Percentiles rank a stretch among this genome's conserved stretches.
These are phyloP conservation scores for Elongisporangium anandrum DNA, from an alignment of 352 stramenopile species.

Conservation along the genomic window DNA sequence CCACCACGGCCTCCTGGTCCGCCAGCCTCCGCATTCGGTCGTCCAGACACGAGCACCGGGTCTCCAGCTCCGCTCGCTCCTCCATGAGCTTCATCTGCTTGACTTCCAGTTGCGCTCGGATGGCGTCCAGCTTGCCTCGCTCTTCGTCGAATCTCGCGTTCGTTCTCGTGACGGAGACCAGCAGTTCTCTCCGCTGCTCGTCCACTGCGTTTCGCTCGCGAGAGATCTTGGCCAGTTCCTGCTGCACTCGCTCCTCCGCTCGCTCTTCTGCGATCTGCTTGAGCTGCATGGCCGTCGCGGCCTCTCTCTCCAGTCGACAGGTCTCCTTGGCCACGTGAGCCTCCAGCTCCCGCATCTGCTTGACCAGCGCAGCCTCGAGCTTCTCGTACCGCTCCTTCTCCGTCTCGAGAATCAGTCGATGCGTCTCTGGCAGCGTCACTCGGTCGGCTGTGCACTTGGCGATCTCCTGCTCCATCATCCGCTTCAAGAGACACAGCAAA, in stretches of 20 bases:
- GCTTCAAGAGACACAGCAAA: slow-evolving; percentile 3
- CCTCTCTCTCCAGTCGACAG: slow-evolving; percentile 31
- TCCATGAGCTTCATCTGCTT: slow-evolving; percentile 53
- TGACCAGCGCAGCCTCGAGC: slow-evolving; percentile 40
- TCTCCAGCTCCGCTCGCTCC: slow-evolving; percentile 50
- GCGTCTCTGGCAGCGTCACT: slow-evolving; percentile 48
- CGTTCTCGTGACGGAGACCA: slow-evolving; percentile 45
- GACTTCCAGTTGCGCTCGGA: slow-evolving; percentile 50
- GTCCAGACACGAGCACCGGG: slow-evolving; percentile 34
- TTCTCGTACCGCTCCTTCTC: slow-evolving; percentile 67
- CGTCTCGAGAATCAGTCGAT: slow-evolving; percentile 46
- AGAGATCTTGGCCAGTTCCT: slow-evolving; percentile 61
- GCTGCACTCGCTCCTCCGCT: slow-evolving; percentile 50
- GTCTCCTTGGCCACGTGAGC: slow-evolving; percentile 32
- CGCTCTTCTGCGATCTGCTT: slow-evolving; percentile 45
- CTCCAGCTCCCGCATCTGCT: slow-evolving; percentile 58
- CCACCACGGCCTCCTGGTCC: slow-evolving; percentile 39
- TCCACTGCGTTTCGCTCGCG: slow-evolving; percentile 70
- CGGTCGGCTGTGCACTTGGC: slow-evolving; percentile 39
- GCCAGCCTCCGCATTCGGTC: slow-evolving; percentile 44
- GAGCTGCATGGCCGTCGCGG: slow-evolving; percentile 26
- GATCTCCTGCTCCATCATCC: slow-evolving; percentile 32
- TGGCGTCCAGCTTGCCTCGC: slow-evolving; percentile 55
- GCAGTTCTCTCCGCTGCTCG: slow-evolving; percentile 61
- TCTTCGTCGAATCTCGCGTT: slow-evolving; percentile 64